These are phyloP conservation scores for Protomyces inouyei DNA, from an alignment of 1,139 yeast species.

Conservation along the genomic window DNA sequence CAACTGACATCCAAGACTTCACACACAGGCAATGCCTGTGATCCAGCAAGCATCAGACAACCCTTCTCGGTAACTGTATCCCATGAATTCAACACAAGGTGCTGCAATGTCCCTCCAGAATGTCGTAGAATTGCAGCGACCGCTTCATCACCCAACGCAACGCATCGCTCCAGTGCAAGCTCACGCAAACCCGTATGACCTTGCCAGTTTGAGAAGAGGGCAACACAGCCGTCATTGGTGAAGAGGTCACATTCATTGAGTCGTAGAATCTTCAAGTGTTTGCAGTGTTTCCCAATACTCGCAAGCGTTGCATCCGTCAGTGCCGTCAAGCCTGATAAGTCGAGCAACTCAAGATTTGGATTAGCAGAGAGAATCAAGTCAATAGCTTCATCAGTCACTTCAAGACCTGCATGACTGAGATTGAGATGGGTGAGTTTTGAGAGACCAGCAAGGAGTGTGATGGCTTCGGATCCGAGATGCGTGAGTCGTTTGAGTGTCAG, in stretches of 20 bases:
- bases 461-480: slow-evolving; percentile 57
- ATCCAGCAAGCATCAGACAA: slow-evolving; percentile 44
- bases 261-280: slow-evolving; percentile 54
- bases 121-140: slow-evolving; percentile 58
- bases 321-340: slow-evolving; percentile 45
- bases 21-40: slow-evolving; percentile 6
- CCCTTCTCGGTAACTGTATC: slow-evolving; percentile 52
- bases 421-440: slow-evolving; percentile 54
- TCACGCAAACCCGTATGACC: slow-evolving; percentile 56
- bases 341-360: slow-evolving; percentile 53
- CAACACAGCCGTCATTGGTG: slow-evolving; percentile 65
- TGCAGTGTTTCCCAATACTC: slow-evolving; percentile 54
- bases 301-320: slow-evolving; percentile 68
- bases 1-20: slow-evolving; percentile 27
- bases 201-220: slow-evolving; percentile 53
- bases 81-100: slow-evolving; percentile 66
- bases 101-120: slow-evolving; percentile 61
- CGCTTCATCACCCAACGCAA: slow-evolving; percentile 58
- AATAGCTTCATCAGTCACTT: slow-evolving; percentile 29
- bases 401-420: slow-evolving; percentile 38
- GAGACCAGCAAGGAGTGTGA: slow-evolving; percentile 60
- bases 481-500: slow-evolving; percentile 64
- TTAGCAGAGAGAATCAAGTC: slow-evolving; percentile 30
- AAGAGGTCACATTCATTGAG: slow-evolving; percentile 70
- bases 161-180: slow-evolving; percentile 63